Evolutionary conservation across 202 grass and related monocot species (phyloP), one percentile per base, ranked within the genome.

Genomic region (Zoysia matrella): DNA sequence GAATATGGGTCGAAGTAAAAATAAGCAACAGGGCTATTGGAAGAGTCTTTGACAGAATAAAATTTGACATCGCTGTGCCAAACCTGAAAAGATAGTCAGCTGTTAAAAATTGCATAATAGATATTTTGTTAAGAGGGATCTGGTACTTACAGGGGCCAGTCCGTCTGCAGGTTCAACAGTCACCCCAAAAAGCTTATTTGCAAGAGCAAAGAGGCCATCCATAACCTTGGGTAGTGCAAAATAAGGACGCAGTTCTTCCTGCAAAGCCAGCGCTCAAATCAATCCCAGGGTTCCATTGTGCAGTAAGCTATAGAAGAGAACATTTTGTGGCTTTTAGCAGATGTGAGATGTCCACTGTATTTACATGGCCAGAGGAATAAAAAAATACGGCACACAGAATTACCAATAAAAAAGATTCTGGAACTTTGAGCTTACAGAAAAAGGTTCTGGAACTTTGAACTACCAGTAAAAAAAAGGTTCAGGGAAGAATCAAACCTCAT

Each of bases 1-100:
- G 95, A 93, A 88, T 98, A 98, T 53, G 95, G 95, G 82, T 98
- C 95, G 3, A 98, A 98, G 69, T 93, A 98, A 78, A 98, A 98
- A 57, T 98, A 98, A 58, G 95, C 95, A 81, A 98, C 89, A 45
- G 89, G 95, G 72, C 70, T 85, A 61, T 82, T 86, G 15, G 87
- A 93, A 76, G 90, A 88, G 81, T 98, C 95, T 88, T 98, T 98
- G 60, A 98, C 90, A 83, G 80, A 90, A 70, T 95, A 98, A 88
- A 98, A 95, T 88, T 90, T 85, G 63, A 95, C 95, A 52, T 98
- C 95, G 81, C 72, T 90, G 61, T 98, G 89, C 95, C 95, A 98
- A 15, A 98, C 89, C 95, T 98, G 82, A 72, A 79, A 74, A 62
- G 42, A 75, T 57, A 61, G 36, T 67, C n/a, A 30, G 2, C 69